Conservation (phyloP, 305 asterid genomes). For the Fraxinus nigra region DNA sequence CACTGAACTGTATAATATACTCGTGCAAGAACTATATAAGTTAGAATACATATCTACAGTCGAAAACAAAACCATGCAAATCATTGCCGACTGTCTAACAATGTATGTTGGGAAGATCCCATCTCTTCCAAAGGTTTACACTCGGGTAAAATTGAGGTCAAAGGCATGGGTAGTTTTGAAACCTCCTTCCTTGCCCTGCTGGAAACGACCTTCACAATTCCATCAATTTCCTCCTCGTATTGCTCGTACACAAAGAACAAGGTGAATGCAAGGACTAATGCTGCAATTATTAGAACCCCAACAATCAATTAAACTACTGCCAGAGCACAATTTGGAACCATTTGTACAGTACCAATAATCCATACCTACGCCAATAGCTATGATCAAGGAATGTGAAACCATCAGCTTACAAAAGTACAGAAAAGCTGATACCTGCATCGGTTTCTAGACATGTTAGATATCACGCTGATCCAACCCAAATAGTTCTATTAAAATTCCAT, state of each 20-base stretch:
- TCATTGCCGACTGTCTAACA: constrained; percentile 26
- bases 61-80: not conserved
- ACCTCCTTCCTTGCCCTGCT: constrained; percentile 29
- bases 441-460: constrained; percentile 19
- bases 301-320: constrained; percentile 10
- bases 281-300: constrained; percentile 44
- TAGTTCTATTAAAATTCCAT: not conserved
- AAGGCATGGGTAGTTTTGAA: constrained; percentile 38
- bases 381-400: constrained; percentile 46
- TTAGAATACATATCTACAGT: constrained; percentile 3
- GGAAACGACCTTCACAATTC: constrained; percentile 31
- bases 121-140: constrained; percentile 20
- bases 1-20: not conserved
- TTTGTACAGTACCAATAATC: not conserved
- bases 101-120: constrained; percentile 21
- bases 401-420: constrained; percentile 62
- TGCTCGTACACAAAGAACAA: constrained; percentile 75
- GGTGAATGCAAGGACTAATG: constrained; percentile 59
- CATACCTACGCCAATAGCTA: constrained; percentile 69
- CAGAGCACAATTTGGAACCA: not conserved
- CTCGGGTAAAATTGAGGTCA: constrained; percentile 25
- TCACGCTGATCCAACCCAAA: not conserved
- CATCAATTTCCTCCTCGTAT: constrained; percentile 74
- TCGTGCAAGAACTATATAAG: not conserved
- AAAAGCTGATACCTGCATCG: constrained; percentile 54